phyloP scores from a whole-genome alignment of 148 eudicot genomes.

The Dianthus caryophyllus region DNA sequence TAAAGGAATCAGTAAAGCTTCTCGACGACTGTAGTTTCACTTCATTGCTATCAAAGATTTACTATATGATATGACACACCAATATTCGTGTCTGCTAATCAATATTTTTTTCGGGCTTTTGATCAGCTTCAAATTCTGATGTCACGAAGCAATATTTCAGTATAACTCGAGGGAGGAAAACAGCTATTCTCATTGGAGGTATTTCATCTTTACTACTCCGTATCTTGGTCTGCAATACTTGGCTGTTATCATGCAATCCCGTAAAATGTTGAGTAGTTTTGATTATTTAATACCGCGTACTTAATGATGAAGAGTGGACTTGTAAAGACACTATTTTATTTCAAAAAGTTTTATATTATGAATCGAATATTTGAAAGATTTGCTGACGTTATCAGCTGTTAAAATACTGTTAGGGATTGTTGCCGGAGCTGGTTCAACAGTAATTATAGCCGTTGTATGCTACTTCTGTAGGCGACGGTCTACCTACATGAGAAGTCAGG shows the following conservation, averaged over 20 bases:
- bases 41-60: background rate
- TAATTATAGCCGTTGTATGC: conserved; percentile 34
- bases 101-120: conserved; percentile 10
- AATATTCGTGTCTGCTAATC: conserved; percentile 10
- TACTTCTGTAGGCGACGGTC: conserved; percentile 47
- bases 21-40: background rate
- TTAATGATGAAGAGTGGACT: background rate
- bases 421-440: conserved; percentile 51
- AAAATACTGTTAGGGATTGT: conserved; percentile 41
- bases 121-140: conserved; percentile 37
- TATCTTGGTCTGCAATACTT: background rate
- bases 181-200: conserved; percentile 74
- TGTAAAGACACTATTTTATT: background rate
- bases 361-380: background rate
- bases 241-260: background rate
- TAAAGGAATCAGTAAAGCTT: no score
- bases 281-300: background rate
- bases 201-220: conserved; percentile 9
- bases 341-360: background rate
- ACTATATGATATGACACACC: background rate
- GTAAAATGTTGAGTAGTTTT: background rate
- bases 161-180: conserved; percentile 29
- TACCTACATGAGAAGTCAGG: conserved; percentile 30
- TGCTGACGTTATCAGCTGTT: background rate
- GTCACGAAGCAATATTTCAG: conserved; percentile 26